Conservation (phyloP, 768 basidiomycete species). For the Kwoniella botswanensis region DNA sequence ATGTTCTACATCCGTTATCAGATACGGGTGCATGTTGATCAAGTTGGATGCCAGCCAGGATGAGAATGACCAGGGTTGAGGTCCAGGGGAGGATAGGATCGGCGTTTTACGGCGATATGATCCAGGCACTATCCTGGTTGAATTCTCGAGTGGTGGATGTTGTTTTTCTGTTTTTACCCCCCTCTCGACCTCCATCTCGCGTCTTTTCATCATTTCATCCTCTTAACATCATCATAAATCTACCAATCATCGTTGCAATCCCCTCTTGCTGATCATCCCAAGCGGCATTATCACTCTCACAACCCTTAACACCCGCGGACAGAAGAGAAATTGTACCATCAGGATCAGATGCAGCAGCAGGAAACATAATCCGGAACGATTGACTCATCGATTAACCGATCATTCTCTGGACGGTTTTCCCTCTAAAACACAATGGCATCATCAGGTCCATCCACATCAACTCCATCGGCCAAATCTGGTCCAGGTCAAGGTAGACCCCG, state of each 20-base stretch:
- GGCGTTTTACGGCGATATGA: constrained; percentile 26
- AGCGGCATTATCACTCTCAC: background rate
- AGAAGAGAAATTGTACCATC: background rate
- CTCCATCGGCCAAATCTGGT: constrained; percentile 7
- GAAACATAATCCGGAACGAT: background rate
- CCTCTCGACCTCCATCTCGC: background rate
- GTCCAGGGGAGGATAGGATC: background rate
- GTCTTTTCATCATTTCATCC: background rate
- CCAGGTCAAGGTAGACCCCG: constrained; percentile 37
- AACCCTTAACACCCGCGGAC: background rate
- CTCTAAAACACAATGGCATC: constrained; percentile 12
- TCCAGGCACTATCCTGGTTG: background rate
- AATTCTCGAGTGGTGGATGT: constrained; percentile 16
- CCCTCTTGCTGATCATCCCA: background rate
- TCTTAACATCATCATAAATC: background rate
- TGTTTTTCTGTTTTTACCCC: background rate
- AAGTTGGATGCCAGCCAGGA: no score
- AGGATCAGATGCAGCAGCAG: background rate
- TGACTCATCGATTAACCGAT: constrained; percentile 7
- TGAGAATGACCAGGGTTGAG: no score
- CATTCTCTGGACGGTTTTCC: background rate
- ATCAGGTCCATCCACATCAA: constrained; percentile 15
- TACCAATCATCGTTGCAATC: constrained; percentile 10
- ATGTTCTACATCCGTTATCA: no score
- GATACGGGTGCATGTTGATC: no score